These are phyloP conservation scores for Euptelea pleiosperma DNA, from an alignment of 164 flowering plant species.

Conservation along the genomic window DNA sequence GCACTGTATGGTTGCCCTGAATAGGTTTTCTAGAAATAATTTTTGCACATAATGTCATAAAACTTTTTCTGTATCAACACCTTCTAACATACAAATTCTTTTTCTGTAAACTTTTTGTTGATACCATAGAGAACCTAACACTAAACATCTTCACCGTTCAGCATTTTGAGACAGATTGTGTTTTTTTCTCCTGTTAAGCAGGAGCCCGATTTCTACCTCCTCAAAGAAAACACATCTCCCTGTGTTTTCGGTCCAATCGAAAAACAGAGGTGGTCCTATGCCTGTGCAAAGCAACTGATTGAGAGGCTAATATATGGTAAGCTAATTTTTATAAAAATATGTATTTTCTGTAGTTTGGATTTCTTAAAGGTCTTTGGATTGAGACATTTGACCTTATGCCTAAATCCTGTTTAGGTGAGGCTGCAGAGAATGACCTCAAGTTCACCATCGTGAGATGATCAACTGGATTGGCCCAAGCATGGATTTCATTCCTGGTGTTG, in stretches of 20 bases:
- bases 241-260: constrained; percentile 83
- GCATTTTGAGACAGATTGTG: too few relatives aligned
- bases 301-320: constrained; percentile 85
- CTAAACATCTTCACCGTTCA: too few relatives aligned
- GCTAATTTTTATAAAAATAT: background rate
- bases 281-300: constrained; percentile 90
- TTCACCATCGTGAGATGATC: constrained; percentile 78
- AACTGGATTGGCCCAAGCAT: constrained; percentile 93
- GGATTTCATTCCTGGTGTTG: constrained; percentile 92
- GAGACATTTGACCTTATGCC: background rate
- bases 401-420: constrained; percentile 60
- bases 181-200: too few relatives aligned
- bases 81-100: too few relatives aligned
- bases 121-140: too few relatives aligned
- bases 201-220: constrained; percentile 75
- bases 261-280: constrained; percentile 95
- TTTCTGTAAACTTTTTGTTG: too few relatives aligned
- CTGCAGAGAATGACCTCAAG: constrained; percentile 71
- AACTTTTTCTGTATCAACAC: too few relatives aligned
- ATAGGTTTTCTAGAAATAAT: too few relatives aligned
- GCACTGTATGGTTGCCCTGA: too few relatives aligned
- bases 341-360: too few relatives aligned
- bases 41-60: too few relatives aligned
- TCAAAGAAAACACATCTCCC: constrained; percentile 71
- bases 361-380: too few relatives aligned